Evolutionary conservation across 768 basidiomycete genomes (phyloP), one percentile per base, ranked within the genome.

Genomic region (Auricularia sp.): DNA sequence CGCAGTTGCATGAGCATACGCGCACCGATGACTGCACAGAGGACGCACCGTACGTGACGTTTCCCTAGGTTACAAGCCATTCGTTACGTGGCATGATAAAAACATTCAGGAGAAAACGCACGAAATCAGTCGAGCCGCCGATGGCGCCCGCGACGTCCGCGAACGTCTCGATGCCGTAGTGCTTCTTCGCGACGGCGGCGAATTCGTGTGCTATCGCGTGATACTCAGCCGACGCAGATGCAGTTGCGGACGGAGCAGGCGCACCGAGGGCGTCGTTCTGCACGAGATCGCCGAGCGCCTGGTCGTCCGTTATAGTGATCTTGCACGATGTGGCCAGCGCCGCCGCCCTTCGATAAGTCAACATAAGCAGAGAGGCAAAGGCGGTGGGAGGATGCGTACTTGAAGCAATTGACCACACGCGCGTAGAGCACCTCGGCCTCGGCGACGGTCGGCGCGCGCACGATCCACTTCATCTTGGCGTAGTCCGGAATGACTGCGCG

Each of bases 41-140:
- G n/a, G 34, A 11, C 61, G 39, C 71, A 90, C 90, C 83, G 68
- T 92, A 89, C 3, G 85, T 86, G 33, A 92, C 78, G 71, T 91
- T 90, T 33, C 88, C 88, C 88, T 89, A n/a, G n/a, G n/a, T n/a
- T n/a, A 62, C 3, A 56, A 10, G 62, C 47, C 58, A 42, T 18
- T 58, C 18, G 10, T 11, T 37, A 45, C 51, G 37, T 4, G 24
- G 24, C 14, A 21, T 34, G 39, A 39, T 10, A 63, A 35, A 29
- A 2, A 45, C 11, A 65, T n/a, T 21, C 7, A 36, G 37, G 13
- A 62, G 45, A 29, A 16, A 5, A 76, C 88, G 77, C 69, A 91
- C 91, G 68, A 93, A 92, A 72, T 92, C 91, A 2, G 91, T 92
- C 3, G 89, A 92, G 13, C 89, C 90, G 56, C 80, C 80, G 75